Evolutionary conservation across 2,329 filamentous ascomycete genomes (phyloP).

Genomic region (Trichoderma polysporum): DNA sequence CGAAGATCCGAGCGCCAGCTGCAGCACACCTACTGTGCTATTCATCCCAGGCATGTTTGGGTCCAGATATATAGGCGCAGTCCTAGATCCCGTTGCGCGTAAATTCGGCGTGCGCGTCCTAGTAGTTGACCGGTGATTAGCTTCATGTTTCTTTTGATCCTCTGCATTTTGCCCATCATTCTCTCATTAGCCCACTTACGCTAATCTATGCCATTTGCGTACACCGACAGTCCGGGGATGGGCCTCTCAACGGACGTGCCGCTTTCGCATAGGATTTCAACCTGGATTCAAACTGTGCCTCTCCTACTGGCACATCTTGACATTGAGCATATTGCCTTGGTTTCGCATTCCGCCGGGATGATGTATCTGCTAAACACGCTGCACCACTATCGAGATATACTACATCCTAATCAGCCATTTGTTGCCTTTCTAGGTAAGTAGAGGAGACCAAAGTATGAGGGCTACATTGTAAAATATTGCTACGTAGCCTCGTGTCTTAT

Average conservation of each 20-base stretch:
- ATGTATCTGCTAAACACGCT: not conserved
- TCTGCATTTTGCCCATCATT: too few relatives aligned
- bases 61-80: not conserved
- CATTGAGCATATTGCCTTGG: not conserved
- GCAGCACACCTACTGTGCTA: not conserved
- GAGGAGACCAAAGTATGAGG: not conserved
- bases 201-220: not conserved
- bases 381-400: not conserved
- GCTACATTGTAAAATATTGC: too few relatives aligned
- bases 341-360: constrained; percentile 1
- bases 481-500: too few relatives aligned
- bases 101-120: constrained; percentile 1
- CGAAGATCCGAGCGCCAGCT: not conserved
- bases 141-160: too few relatives aligned
- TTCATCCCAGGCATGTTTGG: constrained; percentile 15
- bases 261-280: not conserved
- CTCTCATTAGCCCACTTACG: not conserved
- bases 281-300: not conserved
- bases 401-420: not conserved
- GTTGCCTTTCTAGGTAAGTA: not conserved
- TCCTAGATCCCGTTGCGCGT: not conserved
- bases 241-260: not conserved
- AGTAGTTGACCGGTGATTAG: not conserved
- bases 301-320: not conserved
- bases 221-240: not conserved